phyloP scores from a whole-genome alignment of 139 green algal species.

The Chlamydomonas urium region DNA sequence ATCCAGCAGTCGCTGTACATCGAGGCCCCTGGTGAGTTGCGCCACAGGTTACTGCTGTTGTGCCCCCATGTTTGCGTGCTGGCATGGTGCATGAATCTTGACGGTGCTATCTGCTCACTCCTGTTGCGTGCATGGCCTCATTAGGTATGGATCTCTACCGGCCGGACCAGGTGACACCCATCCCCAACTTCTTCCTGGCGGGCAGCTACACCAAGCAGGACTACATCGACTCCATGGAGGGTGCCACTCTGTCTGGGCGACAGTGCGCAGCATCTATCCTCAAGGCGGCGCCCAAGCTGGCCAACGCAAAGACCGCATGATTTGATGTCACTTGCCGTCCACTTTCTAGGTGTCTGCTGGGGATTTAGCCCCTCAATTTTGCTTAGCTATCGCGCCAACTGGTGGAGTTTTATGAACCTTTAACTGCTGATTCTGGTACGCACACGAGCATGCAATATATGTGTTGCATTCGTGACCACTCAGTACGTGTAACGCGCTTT shows the following conservation, averaged over 20 bases:
- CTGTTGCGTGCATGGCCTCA: constrained; percentile 19
- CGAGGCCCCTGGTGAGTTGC: constrained; percentile 79
- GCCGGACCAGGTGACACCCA: constrained; percentile 84
- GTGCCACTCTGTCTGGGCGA: constrained; percentile 78
- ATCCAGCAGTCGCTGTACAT: constrained; percentile 91
- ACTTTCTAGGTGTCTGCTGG: background rate
- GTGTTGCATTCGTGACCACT: too few relatives aligned
- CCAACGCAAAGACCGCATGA: background rate
- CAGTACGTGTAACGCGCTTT: too few relatives aligned
- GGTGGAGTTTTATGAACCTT: too few relatives aligned
- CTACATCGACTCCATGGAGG: constrained; percentile 99
- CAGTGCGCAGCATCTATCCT: constrained; percentile 22
- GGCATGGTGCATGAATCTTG: background rate
- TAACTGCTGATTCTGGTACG: too few relatives aligned
- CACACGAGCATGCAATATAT: too few relatives aligned
- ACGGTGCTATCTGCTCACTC: background rate
- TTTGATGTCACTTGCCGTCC: background rate
- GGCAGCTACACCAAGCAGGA: constrained; percentile 95
- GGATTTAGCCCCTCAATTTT: too few relatives aligned
- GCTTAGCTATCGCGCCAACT: too few relatives aligned
- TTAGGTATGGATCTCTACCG: constrained; percentile 84
- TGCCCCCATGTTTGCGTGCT: background rate
- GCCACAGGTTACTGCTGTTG: too few relatives aligned
- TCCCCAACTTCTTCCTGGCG: constrained; percentile 94
- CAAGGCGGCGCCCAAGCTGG: constrained; percentile 19